These are phyloP conservation scores for Amanita phalloides DNA, from an alignment of 768 basidiomycete species.

Conservation along the genomic window DNA sequence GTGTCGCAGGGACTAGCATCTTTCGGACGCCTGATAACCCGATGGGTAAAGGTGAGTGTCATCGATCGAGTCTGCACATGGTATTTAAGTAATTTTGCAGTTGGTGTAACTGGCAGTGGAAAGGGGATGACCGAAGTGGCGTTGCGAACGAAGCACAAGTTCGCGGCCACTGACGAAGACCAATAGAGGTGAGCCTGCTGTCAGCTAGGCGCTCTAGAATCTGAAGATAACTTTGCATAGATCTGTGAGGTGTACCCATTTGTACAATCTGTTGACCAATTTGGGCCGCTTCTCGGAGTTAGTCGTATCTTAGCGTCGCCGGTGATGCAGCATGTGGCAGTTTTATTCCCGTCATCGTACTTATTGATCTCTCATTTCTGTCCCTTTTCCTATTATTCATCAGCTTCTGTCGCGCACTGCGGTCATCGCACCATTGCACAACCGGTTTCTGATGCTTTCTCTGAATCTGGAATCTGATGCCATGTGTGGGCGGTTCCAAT, in stretches of 20 bases:
- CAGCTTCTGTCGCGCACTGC: background rate
- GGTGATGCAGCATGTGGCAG: slow-evolving; percentile 5
- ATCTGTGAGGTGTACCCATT: slow-evolving; percentile 1
- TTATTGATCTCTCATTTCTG: slow-evolving; percentile 4
- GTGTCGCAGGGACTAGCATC: slow-evolving; percentile 80
- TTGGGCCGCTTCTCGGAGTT: slow-evolving; percentile 5
- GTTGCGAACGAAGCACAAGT: slow-evolving; percentile 68
- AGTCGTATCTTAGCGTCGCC: slow-evolving; percentile 6
- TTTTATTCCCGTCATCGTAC: slow-evolving; percentile 4
- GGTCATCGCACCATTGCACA: background rate
- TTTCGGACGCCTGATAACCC: slow-evolving; percentile 95
- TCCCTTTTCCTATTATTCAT: background rate
- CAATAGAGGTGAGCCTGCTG: slow-evolving; percentile 14
- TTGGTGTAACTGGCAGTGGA: slow-evolving; percentile 87
- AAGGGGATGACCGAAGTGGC: slow-evolving; percentile 79
- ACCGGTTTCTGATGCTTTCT: background rate
- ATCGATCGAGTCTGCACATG: slow-evolving; percentile 1
- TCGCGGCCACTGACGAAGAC: slow-evolving; percentile 20
- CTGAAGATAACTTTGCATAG: background rate
- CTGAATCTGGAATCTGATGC: background rate
- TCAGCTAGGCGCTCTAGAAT: background rate
- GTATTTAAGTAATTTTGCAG: slow-evolving; percentile 25
- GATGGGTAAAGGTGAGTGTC: slow-evolving; percentile 61
- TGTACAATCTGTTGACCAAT: slow-evolving; percentile 3
- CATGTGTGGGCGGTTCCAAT: background rate